A percentile compares a stretch with the other conserved stretches of the same genome.
Evolutionary conservation across 2,329 filamentous ascomycete species (phyloP).

Genomic region (Fusarium zealandicum): DNA sequence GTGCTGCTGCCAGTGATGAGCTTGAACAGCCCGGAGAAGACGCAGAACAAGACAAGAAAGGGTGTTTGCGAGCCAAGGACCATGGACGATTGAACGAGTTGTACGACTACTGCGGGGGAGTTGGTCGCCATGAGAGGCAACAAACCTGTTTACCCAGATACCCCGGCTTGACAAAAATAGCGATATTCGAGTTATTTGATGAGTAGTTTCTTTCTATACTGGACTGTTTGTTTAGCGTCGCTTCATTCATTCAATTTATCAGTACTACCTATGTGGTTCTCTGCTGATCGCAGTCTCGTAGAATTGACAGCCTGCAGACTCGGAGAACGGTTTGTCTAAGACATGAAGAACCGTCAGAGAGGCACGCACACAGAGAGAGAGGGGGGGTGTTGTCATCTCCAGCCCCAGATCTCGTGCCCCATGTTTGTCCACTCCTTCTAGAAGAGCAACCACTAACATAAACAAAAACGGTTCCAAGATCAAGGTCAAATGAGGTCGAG

Average conservation of each 20-base stretch:
- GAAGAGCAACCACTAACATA: background rate
- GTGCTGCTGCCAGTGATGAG: conserved; percentile 39
- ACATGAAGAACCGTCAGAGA: conserved; percentile 2
- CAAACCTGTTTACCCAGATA: no score
- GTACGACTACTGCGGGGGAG: conserved; percentile 2
- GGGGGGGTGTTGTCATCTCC: background rate
- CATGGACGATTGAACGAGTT: conserved; percentile 7
- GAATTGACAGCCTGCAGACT: conserved; percentile 5
- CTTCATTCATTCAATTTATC: no score
- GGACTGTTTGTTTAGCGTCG: no score
- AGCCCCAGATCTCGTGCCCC: background rate
- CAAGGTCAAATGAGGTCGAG: conserved; percentile 17
- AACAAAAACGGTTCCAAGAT: conserved; percentile 6
- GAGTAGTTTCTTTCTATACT: no score
- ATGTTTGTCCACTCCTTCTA: conserved; percentile 9
- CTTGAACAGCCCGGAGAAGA: background rate
- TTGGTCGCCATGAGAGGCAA: background rate
- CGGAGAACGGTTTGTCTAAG: conserved; percentile 8
- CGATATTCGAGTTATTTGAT: no score
- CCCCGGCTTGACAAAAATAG: no score
- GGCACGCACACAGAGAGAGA: no score
- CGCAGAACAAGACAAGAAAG: background rate
- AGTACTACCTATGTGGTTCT: no score
- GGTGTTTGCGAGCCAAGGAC: background rate
- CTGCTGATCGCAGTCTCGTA: no score